A percentile compares a stretch with the other conserved stretches of the same genome.
Conservation (phyloP, 2,329 filamentous ascomycete genomes). For the Apiospora aurea region DNA sequence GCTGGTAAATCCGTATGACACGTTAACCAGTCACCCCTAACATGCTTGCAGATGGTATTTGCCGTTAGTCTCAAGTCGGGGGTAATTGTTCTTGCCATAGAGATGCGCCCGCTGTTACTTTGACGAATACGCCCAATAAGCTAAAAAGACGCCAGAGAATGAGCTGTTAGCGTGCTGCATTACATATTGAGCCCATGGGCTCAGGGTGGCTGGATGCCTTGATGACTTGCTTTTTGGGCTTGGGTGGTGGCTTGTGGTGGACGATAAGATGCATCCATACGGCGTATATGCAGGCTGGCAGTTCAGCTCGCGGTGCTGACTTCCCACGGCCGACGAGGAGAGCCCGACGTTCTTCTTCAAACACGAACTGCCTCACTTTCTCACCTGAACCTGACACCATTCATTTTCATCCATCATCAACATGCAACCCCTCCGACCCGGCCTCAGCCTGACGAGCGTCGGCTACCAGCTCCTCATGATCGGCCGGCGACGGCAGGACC, state of each 20-base stretch:
- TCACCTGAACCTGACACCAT: neutral
- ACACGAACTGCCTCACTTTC: too few relatives aligned
- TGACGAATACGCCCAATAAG: neutral
- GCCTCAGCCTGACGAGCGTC: neutral
- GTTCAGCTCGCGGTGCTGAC: neutral
- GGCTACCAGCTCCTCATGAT: slow-evolving; percentile 17
- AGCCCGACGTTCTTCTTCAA: too few relatives aligned
- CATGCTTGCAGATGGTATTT: neutral
- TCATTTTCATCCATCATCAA: neutral
- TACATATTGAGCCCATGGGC: too few relatives aligned
- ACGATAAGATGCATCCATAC: neutral
- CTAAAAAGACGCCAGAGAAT: neutral
- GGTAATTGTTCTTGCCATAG: too few relatives aligned
- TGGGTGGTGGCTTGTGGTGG: neutral
- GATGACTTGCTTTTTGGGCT: neutral
- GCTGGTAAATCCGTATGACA: too few relatives aligned
- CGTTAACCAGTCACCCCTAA: neutral
- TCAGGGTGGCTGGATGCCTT: neutral
- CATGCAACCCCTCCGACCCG: neutral
- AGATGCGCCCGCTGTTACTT: too few relatives aligned
- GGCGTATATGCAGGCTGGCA: neutral
- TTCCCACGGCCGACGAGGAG: neutral
- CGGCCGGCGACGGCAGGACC: slow-evolving; percentile 26
- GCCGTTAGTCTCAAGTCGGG: neutral
- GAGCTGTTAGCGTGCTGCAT: neutral